Evolutionary conservation across 805 yeast genomes (phyloP), one percentile per base, ranked within the genome.

Genomic region (Metschnikowia corniflorae): DNA sequence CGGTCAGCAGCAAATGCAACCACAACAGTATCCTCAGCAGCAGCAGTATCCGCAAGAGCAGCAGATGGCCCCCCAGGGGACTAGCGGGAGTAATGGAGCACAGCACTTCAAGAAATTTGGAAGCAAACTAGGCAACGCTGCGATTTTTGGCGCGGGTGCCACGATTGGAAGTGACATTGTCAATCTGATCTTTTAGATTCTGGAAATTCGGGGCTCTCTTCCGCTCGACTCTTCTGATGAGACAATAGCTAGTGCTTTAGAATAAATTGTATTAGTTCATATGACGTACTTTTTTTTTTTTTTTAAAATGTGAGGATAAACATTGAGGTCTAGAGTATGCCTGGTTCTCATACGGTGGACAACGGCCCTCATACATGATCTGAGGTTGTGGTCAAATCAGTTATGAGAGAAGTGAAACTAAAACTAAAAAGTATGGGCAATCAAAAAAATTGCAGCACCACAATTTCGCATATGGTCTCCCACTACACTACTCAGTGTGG

Each of bases 101-200:
- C 48, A 55, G 9, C 68, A 62, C 29, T 46, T 81, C 40, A 77
- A 77, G 60, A 80, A 73, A 53, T 77, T 86, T 49, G 94, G 94
- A 17, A 72, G 84, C 45, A 82, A 86, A 61, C 65, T 89, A 41
- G 96, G 95, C 42, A 79, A 87, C 49, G 94, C 97, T n/a, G 89
- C 94, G 23, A 77, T 89, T 32, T 91, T 87, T 48, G 97, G 97
- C 61, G 96, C 95, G 7, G 97, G 97, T 69, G 95, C 97, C 26
- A 82, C 96, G 1, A 70, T 89, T 37, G 97, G 97, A 54, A 73
- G 86, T 29, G 87, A 84, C 52, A 51, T 91, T 34, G 86, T 89
- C 26, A 78, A 83, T 53, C 73, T 85, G 28, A 82, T 86, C 42
- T 79, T 82, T 50, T 79, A 62, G 26, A 16, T 17, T 1, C 19